phyloP scores from a whole-genome alignment of 257 asterid species.

The Nicotiana undulata region DNA sequence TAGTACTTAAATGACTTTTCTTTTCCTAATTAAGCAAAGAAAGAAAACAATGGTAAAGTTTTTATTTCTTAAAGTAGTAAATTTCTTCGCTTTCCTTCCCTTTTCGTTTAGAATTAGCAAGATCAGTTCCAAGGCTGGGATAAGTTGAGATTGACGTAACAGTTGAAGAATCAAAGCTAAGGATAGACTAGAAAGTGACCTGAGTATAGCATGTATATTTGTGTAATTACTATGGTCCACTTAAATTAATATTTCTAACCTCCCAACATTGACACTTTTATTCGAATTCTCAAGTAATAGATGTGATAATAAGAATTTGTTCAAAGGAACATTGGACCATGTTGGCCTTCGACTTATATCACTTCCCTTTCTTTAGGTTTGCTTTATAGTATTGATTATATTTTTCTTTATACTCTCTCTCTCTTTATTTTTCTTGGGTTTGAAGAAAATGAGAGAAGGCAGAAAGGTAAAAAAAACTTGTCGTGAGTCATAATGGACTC shows the following conservation, averaged over 20 bases:
- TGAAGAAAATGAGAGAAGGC: too few species aligned
- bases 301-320: too few species aligned
- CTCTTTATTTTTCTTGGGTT: neutral
- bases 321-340: too few species aligned
- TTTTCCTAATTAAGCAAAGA: neutral
- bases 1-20: neutral
- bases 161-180: neutral
- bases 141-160: neutral
- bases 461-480: too few species aligned
- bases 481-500: neutral
- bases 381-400: neutral
- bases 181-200: neutral
- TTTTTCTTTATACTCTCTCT: neutral
- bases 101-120: neutral
- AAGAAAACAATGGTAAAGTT: neutral
- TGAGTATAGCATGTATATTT: neutral
- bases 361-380: too few species aligned
- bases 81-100: neutral
- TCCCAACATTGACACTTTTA: neutral
- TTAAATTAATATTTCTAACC: neutral
- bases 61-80: neutral
- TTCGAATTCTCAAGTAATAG: too few species aligned
- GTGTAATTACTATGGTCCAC: neutral
- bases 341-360: too few species aligned
- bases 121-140: neutral